Evolutionary conservation across 768 basidiomycete species (phyloP), one percentile per base, ranked within the genome.

Genomic region (Naganishia friedmannii): DNA sequence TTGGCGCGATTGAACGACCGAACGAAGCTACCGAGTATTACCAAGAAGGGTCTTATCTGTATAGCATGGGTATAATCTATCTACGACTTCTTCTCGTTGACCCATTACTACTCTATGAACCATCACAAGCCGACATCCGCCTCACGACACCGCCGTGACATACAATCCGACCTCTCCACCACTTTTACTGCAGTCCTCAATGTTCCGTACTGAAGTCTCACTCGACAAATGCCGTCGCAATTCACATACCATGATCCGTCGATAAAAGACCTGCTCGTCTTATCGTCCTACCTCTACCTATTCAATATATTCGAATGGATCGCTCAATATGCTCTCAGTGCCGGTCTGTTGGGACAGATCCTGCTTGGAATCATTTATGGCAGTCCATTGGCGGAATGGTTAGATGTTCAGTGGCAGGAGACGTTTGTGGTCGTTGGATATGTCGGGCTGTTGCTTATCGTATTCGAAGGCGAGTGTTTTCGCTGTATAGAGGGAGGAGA

Each of bases 311-410:
- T 83, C 21, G 83, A 86, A 26, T 74, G 76, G 34, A n/a, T 85
- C 17, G 83, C 84, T 17, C 80, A 84, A 53, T 73, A 42, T 26
- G 78, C 80, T 48, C 26, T 86, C 12, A 80, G 85, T 72, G 86
- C 85, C 0, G 84, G 84, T 0, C 74, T 85, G 0, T 77, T 88
- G 46, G 87, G 87, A 5, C 84, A 87, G 42, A 83, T 87, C n/a
- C 75, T 82, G 26, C 73, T 87, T 13, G 87, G 88, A 8, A 83
- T 87, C 70, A 76, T 87, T 8, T 87, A 83, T 75, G 87, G 87
- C 9, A 79, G 83, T 8, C 85, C 87, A 9, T 80, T 84, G 0
- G 83, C 84, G 2, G 79, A 80, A 39, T 84, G 88, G 70, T 72
- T 82, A 3, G 73, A 73, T 9, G 74, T 86, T 5, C 73, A 78